Evolutionary conservation across 192 early-diverging fungal genomes (phyloP), one percentile per base, ranked within the genome.

Genomic region (Spizellomyces punctatus): DNA sequence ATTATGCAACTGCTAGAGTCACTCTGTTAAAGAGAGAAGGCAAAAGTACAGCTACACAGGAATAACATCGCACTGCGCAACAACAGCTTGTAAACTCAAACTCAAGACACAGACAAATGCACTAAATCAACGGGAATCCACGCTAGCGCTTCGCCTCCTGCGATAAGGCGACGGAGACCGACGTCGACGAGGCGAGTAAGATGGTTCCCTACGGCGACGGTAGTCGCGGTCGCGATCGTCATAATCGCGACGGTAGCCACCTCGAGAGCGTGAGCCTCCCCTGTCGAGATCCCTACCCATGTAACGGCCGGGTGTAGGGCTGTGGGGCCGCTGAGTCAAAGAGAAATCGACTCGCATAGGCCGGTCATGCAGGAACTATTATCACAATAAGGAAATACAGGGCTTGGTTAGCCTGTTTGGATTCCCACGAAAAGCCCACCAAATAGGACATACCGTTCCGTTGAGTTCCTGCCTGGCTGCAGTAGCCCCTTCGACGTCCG

Each of bases 221-320:
- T 80, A 67, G 52, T 68, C 58, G 22, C 63, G 48, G 22, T 54
- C 58, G 46, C 73, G 49, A 47, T 62, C 16, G 58, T 72, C 67
- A 56, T 55, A 27, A 44, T 64, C 50, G 63, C 73, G 76, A 76
- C 66, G 41, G 56, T 67, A 46, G 46, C 76, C 60, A 46, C 78
- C 44, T 47, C 69, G 47, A 54, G 74, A 63, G 10, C 63, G 75
- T 36, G 57, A 58, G 42, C 66, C 57, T 46, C 50, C 62, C 44
- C 60, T 69, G 72, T 81, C 77, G 46, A 69, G 74, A 64, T 80
- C 83, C 47, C 68, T 59, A 17, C 89, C 89, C 89, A 91, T 89
- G 67, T 91, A 91, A 73, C 85, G 81, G 61, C 89, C 89, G 63
- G 89, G 89, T n/a, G 89, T 90, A 54, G 89, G 83, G n/a, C 75